Base-by-base conservation (phyloP, 148 eudicot genomes). In the Chenopodium album region DNA sequence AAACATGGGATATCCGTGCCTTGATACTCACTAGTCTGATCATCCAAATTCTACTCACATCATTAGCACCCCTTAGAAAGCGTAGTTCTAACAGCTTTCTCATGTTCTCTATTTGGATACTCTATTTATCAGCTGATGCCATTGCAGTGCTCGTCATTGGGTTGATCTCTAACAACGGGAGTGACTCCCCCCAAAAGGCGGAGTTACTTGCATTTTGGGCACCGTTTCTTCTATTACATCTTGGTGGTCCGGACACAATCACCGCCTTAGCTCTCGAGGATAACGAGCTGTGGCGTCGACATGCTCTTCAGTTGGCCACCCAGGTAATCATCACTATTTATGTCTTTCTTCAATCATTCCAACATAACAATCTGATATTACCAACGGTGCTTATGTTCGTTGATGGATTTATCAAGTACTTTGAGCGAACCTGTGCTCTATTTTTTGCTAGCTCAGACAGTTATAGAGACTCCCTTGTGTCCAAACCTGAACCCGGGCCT, bases 251-350 rank as follows among this genome's bases (percentile, higher is more conserved):
- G 0, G 77, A 80, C 70, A 71, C 82, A 0, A 80, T 80, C 47
- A 72, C 82, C 0, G 76, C 82, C 19, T 47, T 80, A n/a, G 47
- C 82, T 34, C 46, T 80, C 0, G 82, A 73, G 82, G 82, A 80
- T 46, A 80, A 80, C 12, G 71, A 72, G 29, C 41, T 80, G 44
- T 80, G 82, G 82, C 82, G 0, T 41, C 52, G 82, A 0, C 82
- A 73, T 3, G 62, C 17, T 0, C 77, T 73, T 8, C 71, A 80
- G 77, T 29, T 80, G 14, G 19, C 19, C 0, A 26, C 71, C 29
- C 82, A 80, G 46, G 46, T 46, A 1, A 14, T 4, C 6, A 26
- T 34, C 47, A 72, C 77, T 4, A 0, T 80, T 9, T 80, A 80
- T 28, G 77, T 63, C 23, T 72, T 80, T 14, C 0, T 0, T 11